A percentile compares a stretch with the other conserved stretches of the same genome.
Conservation (phyloP, 2,329 filamentous ascomycete genomes). For the Alternaria tenuissima region DNA sequence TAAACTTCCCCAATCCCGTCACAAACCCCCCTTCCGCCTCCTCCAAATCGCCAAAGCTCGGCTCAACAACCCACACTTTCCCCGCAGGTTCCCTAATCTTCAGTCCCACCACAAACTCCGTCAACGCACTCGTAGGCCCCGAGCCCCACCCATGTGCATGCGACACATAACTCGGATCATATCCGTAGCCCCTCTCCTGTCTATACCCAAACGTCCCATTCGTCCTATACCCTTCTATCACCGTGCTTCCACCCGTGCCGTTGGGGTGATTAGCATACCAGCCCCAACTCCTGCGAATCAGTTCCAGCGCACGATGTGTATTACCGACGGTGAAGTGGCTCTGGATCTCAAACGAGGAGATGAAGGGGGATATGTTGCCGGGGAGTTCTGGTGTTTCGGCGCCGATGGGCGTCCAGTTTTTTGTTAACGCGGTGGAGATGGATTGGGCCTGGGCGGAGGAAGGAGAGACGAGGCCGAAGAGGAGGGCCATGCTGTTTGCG, state of each 20-base stretch:
- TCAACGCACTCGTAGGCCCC: slow-evolving; percentile 30
- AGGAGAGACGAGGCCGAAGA: slow-evolving; percentile 32
- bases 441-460: slow-evolving; percentile 11
- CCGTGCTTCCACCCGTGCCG: slow-evolving; percentile 47
- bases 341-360: slow-evolving; percentile 47
- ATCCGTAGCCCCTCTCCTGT: slow-evolving; percentile 40
- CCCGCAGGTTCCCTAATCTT: slow-evolving; percentile 12
- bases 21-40: slow-evolving; percentile 28
- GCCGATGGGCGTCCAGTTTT: slow-evolving; percentile 42
- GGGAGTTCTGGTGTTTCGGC: slow-evolving; percentile 46
- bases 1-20: slow-evolving; percentile 25
- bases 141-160: slow-evolving; percentile 50
- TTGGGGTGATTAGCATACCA: slow-evolving; percentile 37
- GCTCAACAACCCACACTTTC: slow-evolving; percentile 39
- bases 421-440: slow-evolving; percentile 25
- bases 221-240: slow-evolving; percentile 49
- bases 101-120: slow-evolving; percentile 18
- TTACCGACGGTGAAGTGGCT: slow-evolving; percentile 39
- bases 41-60: slow-evolving; percentile 27
- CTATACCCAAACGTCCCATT: slow-evolving; percentile 51
- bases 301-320: slow-evolving; percentile 34
- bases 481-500: slow-evolving; percentile 31
- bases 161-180: slow-evolving; percentile 46
- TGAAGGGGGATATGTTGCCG: slow-evolving; percentile 51
- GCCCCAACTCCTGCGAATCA: slow-evolving; percentile 43